Evolutionary conservation across 805 yeast species (phyloP).

Genomic region (Starmerella vitae): DNA sequence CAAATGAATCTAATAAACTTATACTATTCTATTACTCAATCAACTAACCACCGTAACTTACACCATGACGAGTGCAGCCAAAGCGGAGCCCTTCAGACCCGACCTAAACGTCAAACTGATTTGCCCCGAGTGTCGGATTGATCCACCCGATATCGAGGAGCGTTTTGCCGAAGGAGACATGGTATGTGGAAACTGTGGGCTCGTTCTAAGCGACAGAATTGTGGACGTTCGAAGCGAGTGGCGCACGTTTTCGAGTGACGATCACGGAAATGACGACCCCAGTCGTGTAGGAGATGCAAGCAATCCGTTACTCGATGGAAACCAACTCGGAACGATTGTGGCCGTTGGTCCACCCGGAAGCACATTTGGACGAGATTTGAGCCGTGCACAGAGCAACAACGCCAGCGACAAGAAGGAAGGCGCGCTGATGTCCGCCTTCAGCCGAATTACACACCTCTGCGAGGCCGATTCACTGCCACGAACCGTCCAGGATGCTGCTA

Average conservation of each 20-base stretch:
- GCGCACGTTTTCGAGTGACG: conserved; percentile 97
- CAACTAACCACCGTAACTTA: too few relatives aligned
- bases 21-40: too few relatives aligned
- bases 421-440: conserved; percentile 75
- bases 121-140: conserved; percentile 92
- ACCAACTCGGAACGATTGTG: conserved; percentile 83
- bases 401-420: conserved; percentile 79
- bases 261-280: conserved; percentile 96
- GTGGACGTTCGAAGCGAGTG: conserved; percentile 95
- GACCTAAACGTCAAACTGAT: conserved; percentile 74
- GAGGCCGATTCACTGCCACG: conserved; percentile 91
- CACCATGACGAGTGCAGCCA: conserved; percentile 1
- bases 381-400: conserved; percentile 76
- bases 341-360: conserved; percentile 76
- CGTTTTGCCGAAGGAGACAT: conserved; percentile 95
- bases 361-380: conserved; percentile 77
- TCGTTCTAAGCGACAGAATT: conserved; percentile 79
- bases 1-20: too few relatives aligned
- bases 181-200: conserved; percentile 95
- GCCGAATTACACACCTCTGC: conserved; percentile 87
- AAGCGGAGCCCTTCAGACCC: conserved; percentile 20
- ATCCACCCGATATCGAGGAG: conserved; percentile 90
- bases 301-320: conserved; percentile 81
- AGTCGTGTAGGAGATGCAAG: conserved; percentile 98
- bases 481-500: conserved; percentile 94